Evolutionary conservation across 768 basidiomycete genomes (phyloP), one percentile per base, ranked within the genome.

Genomic region (Sistotremastrum suecicum): DNA sequence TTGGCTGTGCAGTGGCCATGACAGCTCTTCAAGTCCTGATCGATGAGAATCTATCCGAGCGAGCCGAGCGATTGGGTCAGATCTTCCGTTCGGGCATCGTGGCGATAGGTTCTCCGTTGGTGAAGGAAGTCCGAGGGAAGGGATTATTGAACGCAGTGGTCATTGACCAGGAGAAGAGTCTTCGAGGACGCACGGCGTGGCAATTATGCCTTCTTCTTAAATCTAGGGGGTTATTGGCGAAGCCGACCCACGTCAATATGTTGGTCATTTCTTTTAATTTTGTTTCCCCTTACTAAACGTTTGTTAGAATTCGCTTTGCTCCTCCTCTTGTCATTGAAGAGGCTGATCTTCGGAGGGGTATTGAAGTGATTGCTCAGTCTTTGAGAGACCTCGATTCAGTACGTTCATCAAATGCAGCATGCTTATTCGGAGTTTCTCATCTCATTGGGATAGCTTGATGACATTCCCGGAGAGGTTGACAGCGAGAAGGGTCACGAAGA

Each of bases 181-280:
- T 51, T 41, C 83, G 76, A 63, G 82, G 85, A 10, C 68, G 89
- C 43, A 81, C 85, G 1, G 95, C 92, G 4, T 99, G 94, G 95
- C 88, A 98, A 60, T 70, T 98, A 44, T 98, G 95, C 63, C 58
- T 98, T 58, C 62, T 97, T 56, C 63, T 98, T 61, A 94, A 92
- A 79, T 81, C 79, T 53, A 75, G 86, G 40, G 90, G 91, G 3
- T 75, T 97, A 46, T 66, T 99, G 51, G 94, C 92, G 31, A 98
- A 99, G 70, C 92, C 95, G 8, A 97, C 94, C 0, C 91, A 95
- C 57, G 75, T 80, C 30, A 94, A 94, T 63, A 89, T 87, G 89
- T 92, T 55, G 55, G 88, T 70, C 5, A 9, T 7, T 5, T 44
- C 20, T 35, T 40, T 31, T 5, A 3, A 8, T 9, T 34, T 32